Base-by-base conservation (phyloP, 257 asterid species). In the Cynanchum wilfordii region DNA sequence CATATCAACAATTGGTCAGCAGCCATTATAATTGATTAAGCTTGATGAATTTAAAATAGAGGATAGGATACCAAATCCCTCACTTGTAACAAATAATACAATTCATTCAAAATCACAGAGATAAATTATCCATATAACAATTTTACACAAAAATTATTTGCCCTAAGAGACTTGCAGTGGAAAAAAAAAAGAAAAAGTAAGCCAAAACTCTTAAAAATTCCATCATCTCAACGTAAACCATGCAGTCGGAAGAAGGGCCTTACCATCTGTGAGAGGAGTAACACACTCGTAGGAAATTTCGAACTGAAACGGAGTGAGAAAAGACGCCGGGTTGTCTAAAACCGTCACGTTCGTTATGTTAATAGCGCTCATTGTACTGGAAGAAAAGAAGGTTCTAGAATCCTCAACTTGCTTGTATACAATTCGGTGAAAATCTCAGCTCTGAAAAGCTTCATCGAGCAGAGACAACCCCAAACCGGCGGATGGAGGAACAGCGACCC, bases 261-360 rank as follows among this genome's bases (percentile, higher is more conserved):
- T 86, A 94, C 98, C 99, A 75, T 94, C 99, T 68, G 84, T 81
- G 77, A 94, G 97, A 82, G 98, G 64, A 64, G 90, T 56, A 33
- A 94, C 97, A 72, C 98, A 94, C 77, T 94, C 99, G 78, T 94
- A 94, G 20, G 99, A 94, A 83, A 94, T 89, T 77, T 94, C 99
- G 79, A 94, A 94, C 95, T 89, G 97, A 80, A 94, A 89, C 10
- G 98, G 95, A 51, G 93, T 47, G 25, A 80, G 69, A 84, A 94
- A 94, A 79, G 95, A 84, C 76, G 98, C 90, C 73, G 99, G 99
- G 83, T 94, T 91, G 82, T 91, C 98, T 78, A 91, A 86, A 81
- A 94, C 99, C 10, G 97, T 75, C 10, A 94, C 98, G 85, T 92
- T 89, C 55, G 96, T 89, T 57, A 94, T 86, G 83, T 90, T 91